phyloP scores from a whole-genome alignment of 139 green algal genomes.

The Tetraselmis chui region DNA sequence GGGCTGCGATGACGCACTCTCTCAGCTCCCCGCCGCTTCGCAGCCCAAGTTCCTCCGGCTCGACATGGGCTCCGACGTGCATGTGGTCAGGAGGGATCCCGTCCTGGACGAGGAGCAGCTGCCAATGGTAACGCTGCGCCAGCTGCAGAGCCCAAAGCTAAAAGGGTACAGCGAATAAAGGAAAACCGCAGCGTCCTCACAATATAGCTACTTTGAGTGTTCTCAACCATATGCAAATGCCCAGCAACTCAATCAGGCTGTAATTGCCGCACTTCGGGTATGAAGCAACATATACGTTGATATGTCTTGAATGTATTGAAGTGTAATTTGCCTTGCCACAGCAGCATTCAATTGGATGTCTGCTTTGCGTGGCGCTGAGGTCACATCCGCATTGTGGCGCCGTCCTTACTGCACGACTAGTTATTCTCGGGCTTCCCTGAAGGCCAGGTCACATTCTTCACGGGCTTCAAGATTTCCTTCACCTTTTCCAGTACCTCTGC shows the following conservation, averaged over 20 bases:
- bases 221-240: no score
- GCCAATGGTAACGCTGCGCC: background rate
- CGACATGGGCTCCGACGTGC: background rate
- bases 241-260: no score
- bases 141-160: background rate
- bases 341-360: no score
- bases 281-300: no score
- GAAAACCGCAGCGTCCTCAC: no score
- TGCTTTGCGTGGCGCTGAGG: no score
- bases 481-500: slow-evolving; percentile 39
- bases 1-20: background rate
- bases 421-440: slow-evolving; percentile 73
- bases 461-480: slow-evolving; percentile 43
- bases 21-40: background rate
- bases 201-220: no score
- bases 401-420: no score
- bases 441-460: slow-evolving; percentile 60
- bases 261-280: no score
- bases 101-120: background rate
- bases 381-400: no score
- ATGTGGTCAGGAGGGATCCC: background rate
- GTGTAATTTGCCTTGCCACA: no score
- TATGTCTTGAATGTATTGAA: no score
- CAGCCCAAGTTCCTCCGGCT: background rate
- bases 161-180: background rate